Conservation (phyloP, 257 asterid genomes). For the Handroanthus guayacan region DNA sequence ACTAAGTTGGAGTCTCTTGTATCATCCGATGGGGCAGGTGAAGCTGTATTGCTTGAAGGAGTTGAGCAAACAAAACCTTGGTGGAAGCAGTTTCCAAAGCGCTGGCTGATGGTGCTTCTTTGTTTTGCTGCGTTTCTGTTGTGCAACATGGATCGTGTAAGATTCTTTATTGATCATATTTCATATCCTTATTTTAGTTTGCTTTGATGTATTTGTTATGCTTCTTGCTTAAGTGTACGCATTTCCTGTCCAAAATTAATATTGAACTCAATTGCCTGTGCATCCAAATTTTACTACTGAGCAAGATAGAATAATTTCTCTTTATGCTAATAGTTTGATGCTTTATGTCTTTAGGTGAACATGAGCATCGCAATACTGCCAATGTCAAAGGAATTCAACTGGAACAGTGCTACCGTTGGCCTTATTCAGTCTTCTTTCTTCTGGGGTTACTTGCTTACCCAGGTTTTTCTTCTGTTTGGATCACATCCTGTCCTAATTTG, state of each 20-base stretch:
- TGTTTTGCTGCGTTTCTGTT: conserved; percentile 90
- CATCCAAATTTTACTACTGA: conserved; percentile 4
- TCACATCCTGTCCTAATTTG: conserved; percentile 19
- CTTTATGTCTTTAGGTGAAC: conserved; percentile 70
- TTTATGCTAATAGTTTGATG: conserved; percentile 21
- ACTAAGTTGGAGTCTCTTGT: conserved; percentile 51
- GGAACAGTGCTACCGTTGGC: conserved; percentile 99
- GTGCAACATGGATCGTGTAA: conserved; percentile 99
- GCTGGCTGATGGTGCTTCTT: conserved; percentile 93
- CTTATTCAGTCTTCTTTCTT: conserved; percentile 96
- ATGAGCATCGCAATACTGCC: conserved; percentile 99
- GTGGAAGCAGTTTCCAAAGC: conserved; percentile 88
- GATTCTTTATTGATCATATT: conserved; percentile 25
- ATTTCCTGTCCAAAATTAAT: conserved; percentile 23
- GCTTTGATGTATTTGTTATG: conserved; percentile 1
- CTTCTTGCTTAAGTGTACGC: conserved; percentile 18
- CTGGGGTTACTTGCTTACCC: conserved; percentile 99
- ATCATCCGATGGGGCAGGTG: conserved; percentile 64
- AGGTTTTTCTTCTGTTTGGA: conserved; percentile 57
- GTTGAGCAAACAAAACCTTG: conserved; percentile 57
- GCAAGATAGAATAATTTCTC: neutral
- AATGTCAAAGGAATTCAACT: conserved; percentile 95
- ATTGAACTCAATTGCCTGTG: neutral
- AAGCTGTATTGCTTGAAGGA: conserved; percentile 55
- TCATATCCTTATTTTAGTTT: neutral